phyloP scores from a whole-genome alignment of 2,329 filamentous ascomycete genomes.

The Scytalidium sp. region DNA sequence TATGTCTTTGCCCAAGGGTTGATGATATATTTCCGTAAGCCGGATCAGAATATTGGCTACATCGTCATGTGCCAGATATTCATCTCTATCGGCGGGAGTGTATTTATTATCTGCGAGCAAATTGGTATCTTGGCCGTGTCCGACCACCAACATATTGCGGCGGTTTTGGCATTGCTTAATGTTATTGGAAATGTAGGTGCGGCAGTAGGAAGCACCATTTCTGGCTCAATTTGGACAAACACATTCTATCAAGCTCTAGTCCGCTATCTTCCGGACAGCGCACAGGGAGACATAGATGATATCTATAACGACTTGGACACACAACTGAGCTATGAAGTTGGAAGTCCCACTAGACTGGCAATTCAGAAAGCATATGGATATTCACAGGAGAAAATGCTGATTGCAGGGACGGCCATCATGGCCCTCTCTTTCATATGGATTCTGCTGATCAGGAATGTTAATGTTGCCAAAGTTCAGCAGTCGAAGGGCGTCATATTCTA shows the following conservation, averaged over 20 bases:
- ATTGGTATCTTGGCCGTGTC: constrained; percentile 54
- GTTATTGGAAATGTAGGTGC: constrained; percentile 59
- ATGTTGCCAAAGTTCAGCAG: constrained; percentile 41
- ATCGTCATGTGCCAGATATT: constrained; percentile 59
- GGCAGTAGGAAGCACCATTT: constrained; percentile 57
- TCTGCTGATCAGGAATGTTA: constrained; percentile 43
- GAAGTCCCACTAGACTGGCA: constrained; percentile 39
- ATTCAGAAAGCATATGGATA: constrained; percentile 59
- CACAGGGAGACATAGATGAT: constrained; percentile 32
- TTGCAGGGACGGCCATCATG: constrained; percentile 46
- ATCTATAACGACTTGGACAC: constrained; percentile 52
- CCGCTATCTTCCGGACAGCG: constrained; percentile 44
- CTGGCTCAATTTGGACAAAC: constrained; percentile 63
- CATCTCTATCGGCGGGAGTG: constrained; percentile 53
- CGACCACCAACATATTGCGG: constrained; percentile 57
- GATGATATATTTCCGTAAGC: constrained; percentile 56
- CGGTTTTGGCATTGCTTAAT: constrained; percentile 56
- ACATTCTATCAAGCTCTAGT: constrained; percentile 52
- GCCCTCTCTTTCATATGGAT: constrained; percentile 35
- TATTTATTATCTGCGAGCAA: constrained; percentile 56
- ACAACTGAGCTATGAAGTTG: constrained; percentile 48
- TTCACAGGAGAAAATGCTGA: constrained; percentile 48
- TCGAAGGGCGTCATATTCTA: constrained; percentile 35
- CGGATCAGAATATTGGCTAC: constrained; percentile 47
- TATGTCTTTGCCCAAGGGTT: constrained; percentile 48